phyloP scores from a whole-genome alignment of 805 yeast genomes.

The Blastobotrys peoriensis region DNA sequence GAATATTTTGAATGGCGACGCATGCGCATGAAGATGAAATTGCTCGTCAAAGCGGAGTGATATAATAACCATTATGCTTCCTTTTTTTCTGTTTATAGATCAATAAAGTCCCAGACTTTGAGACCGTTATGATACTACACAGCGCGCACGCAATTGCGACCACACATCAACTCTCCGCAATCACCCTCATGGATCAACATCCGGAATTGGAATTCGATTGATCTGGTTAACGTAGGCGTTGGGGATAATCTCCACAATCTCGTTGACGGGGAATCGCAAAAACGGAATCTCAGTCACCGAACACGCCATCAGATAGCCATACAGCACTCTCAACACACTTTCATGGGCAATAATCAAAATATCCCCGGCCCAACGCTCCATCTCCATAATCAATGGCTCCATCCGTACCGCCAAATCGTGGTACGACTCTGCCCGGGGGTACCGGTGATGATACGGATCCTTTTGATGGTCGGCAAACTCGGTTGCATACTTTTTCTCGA shows the following conservation, averaged over 20 bases:
- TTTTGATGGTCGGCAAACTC: conserved; percentile 58
- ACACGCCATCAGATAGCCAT: conserved; percentile 92
- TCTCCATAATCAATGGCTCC: conserved; percentile 87
- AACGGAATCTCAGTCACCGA: conserved; percentile 81
- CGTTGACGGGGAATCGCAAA: conserved; percentile 70
- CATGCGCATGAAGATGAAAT: conserved; percentile 23
- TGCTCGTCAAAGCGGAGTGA: conserved; percentile 21
- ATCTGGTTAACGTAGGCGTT: conserved; percentile 54
- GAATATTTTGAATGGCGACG: conserved; percentile 30
- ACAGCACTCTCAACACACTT: conserved; percentile 78
- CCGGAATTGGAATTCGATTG: conserved; percentile 21
- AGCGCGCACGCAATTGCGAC: too few relatives aligned
- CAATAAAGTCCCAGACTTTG: neutral
- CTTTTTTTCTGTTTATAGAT: neutral
- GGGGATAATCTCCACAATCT: conserved; percentile 79
- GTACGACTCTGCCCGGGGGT: conserved; percentile 87
- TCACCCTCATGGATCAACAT: conserved; percentile 18
- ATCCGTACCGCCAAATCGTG: conserved; percentile 93
- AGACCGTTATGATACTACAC: too few relatives aligned
- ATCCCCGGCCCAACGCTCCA: conserved; percentile 81
- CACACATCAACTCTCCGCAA: too few relatives aligned
- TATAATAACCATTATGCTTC: neutral
- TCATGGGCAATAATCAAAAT: conserved; percentile 90
- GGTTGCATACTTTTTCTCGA: conserved; percentile 53
- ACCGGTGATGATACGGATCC: conserved; percentile 92